These are phyloP conservation scores for Oenanthe sinensis DNA, from an alignment of 129 eudicot genomes.

Conservation along the genomic window DNA sequence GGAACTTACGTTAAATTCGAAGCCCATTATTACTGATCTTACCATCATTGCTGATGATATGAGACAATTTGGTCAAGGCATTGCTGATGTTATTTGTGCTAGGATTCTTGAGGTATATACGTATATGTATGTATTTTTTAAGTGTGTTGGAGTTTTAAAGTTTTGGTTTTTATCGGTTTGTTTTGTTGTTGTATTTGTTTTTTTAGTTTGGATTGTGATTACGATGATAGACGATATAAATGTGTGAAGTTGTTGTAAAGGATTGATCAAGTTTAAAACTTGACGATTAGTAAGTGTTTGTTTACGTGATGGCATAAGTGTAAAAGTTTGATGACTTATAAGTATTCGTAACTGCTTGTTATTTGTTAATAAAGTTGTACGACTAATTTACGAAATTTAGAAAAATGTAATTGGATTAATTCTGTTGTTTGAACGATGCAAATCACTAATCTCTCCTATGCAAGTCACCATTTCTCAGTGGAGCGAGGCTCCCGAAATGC, in stretches of 20 bases:
- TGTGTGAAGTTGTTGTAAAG: neutral
- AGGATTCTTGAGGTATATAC: slow-evolving; percentile 70
- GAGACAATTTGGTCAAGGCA: slow-evolving; percentile 55
- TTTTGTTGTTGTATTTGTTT: neutral
- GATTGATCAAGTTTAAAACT: neutral
- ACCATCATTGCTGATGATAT: slow-evolving; percentile 85
- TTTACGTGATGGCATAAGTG: no score
- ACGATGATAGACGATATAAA: no score
- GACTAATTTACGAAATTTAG: no score
- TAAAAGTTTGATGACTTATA: no score
- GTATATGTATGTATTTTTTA: neutral
- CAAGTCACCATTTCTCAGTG: no score
- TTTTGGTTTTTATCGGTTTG: no score
- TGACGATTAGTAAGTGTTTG: no score
- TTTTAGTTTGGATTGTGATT: neutral
- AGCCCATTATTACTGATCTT: slow-evolving; percentile 86
- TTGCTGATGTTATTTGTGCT: slow-evolving; percentile 76
- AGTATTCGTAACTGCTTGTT: neutral
- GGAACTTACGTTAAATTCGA: slow-evolving; percentile 65
- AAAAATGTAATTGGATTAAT: neutral
- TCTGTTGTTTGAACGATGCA: neutral
- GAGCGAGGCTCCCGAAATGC: no score
- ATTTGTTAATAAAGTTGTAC: neutral
- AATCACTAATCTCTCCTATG: no score
- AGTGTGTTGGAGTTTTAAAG: neutral